These are phyloP conservation scores for Silene vulgaris DNA, from an alignment of 179 eudicot species.

Conservation along the genomic window DNA sequence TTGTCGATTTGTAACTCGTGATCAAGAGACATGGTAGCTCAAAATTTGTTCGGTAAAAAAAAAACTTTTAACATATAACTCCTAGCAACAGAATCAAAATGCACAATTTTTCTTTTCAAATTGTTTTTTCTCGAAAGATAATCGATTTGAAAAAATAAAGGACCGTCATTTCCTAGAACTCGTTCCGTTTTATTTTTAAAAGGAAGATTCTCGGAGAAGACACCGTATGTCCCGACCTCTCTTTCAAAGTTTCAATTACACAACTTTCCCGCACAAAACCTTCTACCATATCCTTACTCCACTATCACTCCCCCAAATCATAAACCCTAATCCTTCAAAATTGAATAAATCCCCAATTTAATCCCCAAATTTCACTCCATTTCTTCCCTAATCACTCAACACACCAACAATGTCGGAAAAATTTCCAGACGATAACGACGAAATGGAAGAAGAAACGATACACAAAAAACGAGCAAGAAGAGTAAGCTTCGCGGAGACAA, in stretches of 20 bases:
- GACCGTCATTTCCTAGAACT: no score
- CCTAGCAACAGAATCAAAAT: no score
- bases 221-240: neutral
- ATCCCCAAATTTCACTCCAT: neutral
- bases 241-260: neutral
- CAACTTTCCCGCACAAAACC: conserved; percentile 1
- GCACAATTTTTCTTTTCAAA: no score
- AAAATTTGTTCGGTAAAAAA: no score
- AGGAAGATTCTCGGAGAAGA: neutral
- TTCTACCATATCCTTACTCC: neutral
- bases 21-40: no score
- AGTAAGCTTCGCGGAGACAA: conserved; percentile 89
- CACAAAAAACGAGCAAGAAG: conserved; percentile 56
- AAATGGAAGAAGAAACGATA: conserved; percentile 57
- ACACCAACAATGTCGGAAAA: conserved; percentile 26
- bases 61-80: no score
- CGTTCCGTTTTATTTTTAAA: no score
- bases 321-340: conserved; percentile 18
- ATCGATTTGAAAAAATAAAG: no score
- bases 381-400: neutral
- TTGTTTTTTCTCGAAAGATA: no score
- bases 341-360: neutral
- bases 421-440: conserved; percentile 38
- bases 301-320: neutral
- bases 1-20: no score